Evolutionary conservation across 495 filamentous ascomycete genomes (phyloP), one percentile per base, ranked within the genome.

Genomic region (Choiromyces venosus): DNA sequence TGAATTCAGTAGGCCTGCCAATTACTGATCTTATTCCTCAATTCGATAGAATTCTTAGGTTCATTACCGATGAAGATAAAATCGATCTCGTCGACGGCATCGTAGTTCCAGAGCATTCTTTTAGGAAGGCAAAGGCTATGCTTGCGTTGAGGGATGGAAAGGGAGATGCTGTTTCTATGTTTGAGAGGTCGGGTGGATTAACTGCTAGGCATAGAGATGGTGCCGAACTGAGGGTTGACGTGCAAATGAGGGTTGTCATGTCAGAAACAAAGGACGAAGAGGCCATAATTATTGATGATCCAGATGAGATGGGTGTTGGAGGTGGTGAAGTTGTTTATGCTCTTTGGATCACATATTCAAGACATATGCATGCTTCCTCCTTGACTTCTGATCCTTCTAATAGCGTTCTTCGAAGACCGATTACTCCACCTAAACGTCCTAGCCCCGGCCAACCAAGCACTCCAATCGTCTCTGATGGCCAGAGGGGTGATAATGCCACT

Each of bases 271-370:
- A 82, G 65, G 82, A 83, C 52, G 84, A 85, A 71, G 82, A 80
- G 29, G 69, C 70, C n/a, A 46, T 79, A 37, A 71, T 69, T 44
- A 79, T 82, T 38, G 84, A 85, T 42, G 83, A 84, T 37, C 79
- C 75, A 61, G 80, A 82, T 69, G 83, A 85, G 21, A 83, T 81
- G 2, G 33, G 67, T 37, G 78, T 84, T 21, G 83, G 85, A 8
- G 84, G 89, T 52, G 88, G 91, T 1, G 93, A 97, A 79, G 85
- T 97, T 44, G 94, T 98, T 7, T 98, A 93, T 84, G 95, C 95
- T 25, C 84, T 99, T 35, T 99, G 95, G 95, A 89, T 99, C 66
- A 98, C 94, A 5, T 99, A 98, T 81, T 98, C 95, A 12, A 86
- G 93, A 61, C 93, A 97, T 74, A 86, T 98, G 25, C 95, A 99